A percentile compares a stretch with the other conserved stretches of the same genome.
phyloP scores from a whole-genome alignment of 306 rosid genomes.

The Rosa lucieae region DNA sequence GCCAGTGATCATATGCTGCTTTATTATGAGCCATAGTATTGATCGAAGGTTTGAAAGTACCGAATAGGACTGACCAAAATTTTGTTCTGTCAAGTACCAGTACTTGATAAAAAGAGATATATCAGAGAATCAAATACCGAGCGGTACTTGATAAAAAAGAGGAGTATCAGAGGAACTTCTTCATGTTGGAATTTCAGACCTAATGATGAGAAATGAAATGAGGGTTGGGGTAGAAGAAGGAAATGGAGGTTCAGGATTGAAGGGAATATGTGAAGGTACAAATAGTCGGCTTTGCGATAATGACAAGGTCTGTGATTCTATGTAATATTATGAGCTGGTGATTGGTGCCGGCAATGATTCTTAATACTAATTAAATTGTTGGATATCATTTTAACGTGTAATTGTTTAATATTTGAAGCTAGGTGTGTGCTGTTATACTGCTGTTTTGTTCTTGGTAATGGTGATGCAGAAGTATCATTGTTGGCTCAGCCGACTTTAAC shows the following conservation, averaged over 20 bases:
- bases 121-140: neutral
- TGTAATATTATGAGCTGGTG: constrained; percentile 48
- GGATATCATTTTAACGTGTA: constrained; percentile 13
- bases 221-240: neutral
- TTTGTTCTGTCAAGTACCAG: neutral
- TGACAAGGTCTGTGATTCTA: constrained; percentile 38
- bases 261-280: constrained; percentile 1
- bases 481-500: constrained; percentile 23
- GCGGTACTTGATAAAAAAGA: neutral
- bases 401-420: constrained; percentile 19
- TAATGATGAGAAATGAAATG: neutral
- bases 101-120: too few relatives aligned
- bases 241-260: neutral
- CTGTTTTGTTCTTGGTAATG: constrained; percentile 37
- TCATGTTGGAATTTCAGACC: neutral
- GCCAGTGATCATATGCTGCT: constrained; percentile 9
- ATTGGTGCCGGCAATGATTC: constrained; percentile 46
- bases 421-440: constrained; percentile 28
- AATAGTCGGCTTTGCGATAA: constrained; percentile 32
- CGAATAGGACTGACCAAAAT: too few relatives aligned
- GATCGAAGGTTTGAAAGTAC: neutral
- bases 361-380: neutral
- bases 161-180: neutral
- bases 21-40: neutral
- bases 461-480: constrained; percentile 2